Conservation (phyloP, 495 filamentous ascomycete species). For the Halenospora varia region DNA sequence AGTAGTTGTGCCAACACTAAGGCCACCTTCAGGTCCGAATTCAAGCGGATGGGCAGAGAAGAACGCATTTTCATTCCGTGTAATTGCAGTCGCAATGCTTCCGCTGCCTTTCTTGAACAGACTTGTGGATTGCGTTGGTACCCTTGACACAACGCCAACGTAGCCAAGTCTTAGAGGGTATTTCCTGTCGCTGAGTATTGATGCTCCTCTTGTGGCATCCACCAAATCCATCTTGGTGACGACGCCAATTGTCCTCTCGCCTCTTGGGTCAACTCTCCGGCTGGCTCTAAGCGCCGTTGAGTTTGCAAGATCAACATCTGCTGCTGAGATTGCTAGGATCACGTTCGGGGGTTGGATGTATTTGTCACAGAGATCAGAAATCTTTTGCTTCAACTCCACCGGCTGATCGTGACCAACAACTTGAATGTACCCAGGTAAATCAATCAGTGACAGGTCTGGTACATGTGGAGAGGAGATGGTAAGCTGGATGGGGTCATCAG, state of each 20-base stretch:
- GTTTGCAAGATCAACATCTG: constrained; percentile 95
- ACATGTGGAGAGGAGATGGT: constrained; percentile 93
- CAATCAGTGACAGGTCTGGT: constrained; percentile 92
- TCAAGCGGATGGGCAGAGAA: constrained; percentile 81
- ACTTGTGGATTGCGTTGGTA: constrained; percentile 62
- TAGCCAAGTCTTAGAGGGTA: constrained; percentile 96
- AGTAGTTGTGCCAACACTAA: constrained; percentile 77
- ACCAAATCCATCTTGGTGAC: constrained; percentile 99
- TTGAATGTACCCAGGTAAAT: constrained; percentile 96
- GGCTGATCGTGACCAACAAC: constrained; percentile 90
- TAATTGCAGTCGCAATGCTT: constrained; percentile 77
- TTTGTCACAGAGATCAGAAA: constrained; percentile 94
- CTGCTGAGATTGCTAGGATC: constrained; percentile 94
- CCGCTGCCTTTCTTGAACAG: constrained; percentile 81
- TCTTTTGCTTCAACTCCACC: constrained; percentile 88
- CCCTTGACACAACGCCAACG: constrained; percentile 86
- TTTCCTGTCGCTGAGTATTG: constrained; percentile 80
- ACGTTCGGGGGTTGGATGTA: constrained; percentile 97
- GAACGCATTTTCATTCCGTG: constrained; percentile 82
- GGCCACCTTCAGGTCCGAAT: constrained; percentile 66
- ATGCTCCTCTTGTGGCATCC: constrained; percentile 71
- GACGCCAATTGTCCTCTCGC: constrained; percentile 94
- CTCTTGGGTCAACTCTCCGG: constrained; percentile 86
- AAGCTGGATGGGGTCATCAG: constrained; percentile 94
- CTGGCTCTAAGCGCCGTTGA: constrained; percentile 90